Conservation (phyloP, 768 basidiomycete species). For the Leucocoprinus leucothites region DNA sequence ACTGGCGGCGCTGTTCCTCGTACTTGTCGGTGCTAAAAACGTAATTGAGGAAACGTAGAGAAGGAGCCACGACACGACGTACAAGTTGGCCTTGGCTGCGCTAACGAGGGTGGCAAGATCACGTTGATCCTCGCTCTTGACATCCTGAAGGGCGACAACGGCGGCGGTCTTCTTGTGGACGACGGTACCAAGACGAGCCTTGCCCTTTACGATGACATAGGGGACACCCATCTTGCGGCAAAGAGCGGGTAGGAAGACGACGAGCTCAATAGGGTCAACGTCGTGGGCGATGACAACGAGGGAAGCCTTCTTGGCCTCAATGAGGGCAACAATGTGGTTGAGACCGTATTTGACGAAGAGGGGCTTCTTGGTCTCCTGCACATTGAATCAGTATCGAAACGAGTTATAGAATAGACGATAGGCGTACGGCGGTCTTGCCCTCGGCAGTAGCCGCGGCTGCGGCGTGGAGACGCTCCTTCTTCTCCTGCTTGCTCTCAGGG, state of each 20-base stretch:
- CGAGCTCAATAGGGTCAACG: slow-evolving; percentile 98
- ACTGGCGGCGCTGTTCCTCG: slow-evolving; percentile 86
- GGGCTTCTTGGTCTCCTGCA: slow-evolving; percentile 88
- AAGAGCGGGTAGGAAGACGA: slow-evolving; percentile 95
- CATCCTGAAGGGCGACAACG: slow-evolving; percentile 88
- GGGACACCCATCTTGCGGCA: slow-evolving; percentile 99
- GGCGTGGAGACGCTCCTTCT: slow-evolving; percentile 87
- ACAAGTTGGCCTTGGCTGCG: slow-evolving; percentile 98
- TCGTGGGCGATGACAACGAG: slow-evolving; percentile 97
- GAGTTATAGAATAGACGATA: neutral
- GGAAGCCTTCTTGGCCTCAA: slow-evolving; percentile 96
- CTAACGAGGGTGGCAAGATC: slow-evolving; percentile 91
- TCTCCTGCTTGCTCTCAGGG: slow-evolving; percentile 93
- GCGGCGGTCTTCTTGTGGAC: slow-evolving; percentile 99
- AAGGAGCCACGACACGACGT: slow-evolving; percentile 29
- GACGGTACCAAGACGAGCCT: slow-evolving; percentile 96
- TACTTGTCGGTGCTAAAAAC: slow-evolving; percentile 78
- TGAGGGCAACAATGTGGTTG: slow-evolving; percentile 93
- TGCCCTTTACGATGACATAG: slow-evolving; percentile 97
- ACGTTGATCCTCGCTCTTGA: slow-evolving; percentile 90
- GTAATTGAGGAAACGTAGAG: slow-evolving; percentile 5
- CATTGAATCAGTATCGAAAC: neutral
- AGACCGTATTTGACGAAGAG: slow-evolving; percentile 94
- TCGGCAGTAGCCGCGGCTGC: slow-evolving; percentile 77
- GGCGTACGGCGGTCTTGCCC: slow-evolving; percentile 44